Base-by-base conservation (phyloP, 1,284 basidiomycete genomes). In the Meira nashicola region DNA sequence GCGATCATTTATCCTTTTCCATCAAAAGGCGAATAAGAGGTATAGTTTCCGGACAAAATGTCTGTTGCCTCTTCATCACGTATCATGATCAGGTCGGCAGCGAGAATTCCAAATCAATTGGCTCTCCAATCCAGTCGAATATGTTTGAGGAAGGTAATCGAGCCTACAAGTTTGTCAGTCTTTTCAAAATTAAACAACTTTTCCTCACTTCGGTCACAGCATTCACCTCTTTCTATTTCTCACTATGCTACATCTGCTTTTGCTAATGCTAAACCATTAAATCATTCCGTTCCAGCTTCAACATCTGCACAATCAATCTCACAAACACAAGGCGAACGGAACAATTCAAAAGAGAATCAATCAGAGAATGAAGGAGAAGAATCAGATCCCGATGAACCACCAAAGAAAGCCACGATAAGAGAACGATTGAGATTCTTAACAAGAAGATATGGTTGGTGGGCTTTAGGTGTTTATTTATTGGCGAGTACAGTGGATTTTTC, bases 401-500 rank as follows among this genome's bases (percentile, higher is more conserved):
- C 65, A 33, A 60, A 60, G 10, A 69, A 69, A 52, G 63, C 63
- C 1, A 54, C 62, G 2, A 28, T 72, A 19, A 56, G 58, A 15
- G 65, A 70, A 17, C 67, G 72, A 4, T 58, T 77, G n/a, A 63
- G 67, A 23, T 66, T 64, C 54, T 65, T 77, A 19, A 68, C 65
- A 37, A 62, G 62, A n/a, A 65, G 68, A 14, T 78, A 78, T 49
- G 76, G 76, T 23, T 77, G 74, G 72, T 78, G 74, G 74, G 74
- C 76, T 0, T 59, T 77, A 0, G 74, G 64, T 28, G 65, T 78
- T n/a, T 78, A 78, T 60, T 52, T 72, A 6, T 55, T 65, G 19
- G 60, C 69, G 12, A 66, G 64, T 1, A 17, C 57, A 6, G 63
- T 76, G 39, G 76, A 78, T 49, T 62, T 70, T 19, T 63, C 65